phyloP scores from a whole-genome alignment of 2,329 filamentous ascomycete species.

The Sclerotinia spermophila region DNA sequence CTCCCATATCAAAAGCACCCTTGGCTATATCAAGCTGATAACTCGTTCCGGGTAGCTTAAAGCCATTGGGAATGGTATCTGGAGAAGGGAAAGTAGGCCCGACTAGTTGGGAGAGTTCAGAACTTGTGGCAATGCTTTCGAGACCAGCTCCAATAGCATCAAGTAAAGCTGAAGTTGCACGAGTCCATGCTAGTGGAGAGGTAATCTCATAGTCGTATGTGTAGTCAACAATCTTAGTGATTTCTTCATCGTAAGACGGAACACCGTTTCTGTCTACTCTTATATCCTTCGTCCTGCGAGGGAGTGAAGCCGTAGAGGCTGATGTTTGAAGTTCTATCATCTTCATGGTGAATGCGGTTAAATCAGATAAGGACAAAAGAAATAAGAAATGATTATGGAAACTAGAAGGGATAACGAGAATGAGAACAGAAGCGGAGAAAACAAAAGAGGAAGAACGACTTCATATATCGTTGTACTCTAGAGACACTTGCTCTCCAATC shows the following conservation, averaged over 20 bases:
- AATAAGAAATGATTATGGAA: neutral
- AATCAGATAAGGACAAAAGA: neutral
- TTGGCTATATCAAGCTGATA: conserved; percentile 39
- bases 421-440: neutral
- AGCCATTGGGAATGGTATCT: conserved; percentile 35
- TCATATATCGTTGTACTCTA: neutral
- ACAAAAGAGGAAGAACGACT: neutral
- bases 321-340: conserved; percentile 14
- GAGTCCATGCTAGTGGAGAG: conserved; percentile 18
- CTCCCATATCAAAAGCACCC: conserved; percentile 41
- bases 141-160: conserved; percentile 29
- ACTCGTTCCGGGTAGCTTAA: conserved; percentile 40
- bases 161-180: conserved; percentile 24
- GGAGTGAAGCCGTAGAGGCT: neutral
- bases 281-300: conserved; percentile 1
- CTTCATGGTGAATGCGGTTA: conserved; percentile 9
- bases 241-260: conserved; percentile 24
- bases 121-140: conserved; percentile 22
- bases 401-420: neutral
- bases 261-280: neutral
- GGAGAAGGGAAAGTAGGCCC: conserved; percentile 24
- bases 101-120: conserved; percentile 22
- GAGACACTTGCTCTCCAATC: neutral
- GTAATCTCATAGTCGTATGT: conserved; percentile 23
- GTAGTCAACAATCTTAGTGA: conserved; percentile 26